A percentile compares a stretch with the other conserved stretches of the same genome.
Conservation (phyloP, 2,329 filamentous ascomycete genomes). For the Xylariales sp. region DNA sequence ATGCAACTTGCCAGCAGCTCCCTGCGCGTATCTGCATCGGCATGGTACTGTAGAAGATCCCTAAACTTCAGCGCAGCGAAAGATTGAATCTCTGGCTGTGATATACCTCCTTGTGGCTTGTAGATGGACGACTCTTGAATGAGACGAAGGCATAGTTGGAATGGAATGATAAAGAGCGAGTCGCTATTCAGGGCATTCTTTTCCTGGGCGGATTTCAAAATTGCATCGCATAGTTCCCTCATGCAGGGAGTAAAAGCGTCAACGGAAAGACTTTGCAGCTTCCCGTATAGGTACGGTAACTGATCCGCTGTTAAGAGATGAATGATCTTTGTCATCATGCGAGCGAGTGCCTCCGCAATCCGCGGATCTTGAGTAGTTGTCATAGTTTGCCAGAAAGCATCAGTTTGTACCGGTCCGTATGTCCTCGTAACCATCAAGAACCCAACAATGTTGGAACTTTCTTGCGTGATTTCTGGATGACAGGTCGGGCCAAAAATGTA, state of each 20-base stretch:
- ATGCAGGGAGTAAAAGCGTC: conserved; percentile 58
- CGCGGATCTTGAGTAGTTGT: conserved; percentile 77
- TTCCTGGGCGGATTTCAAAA: conserved; percentile 42
- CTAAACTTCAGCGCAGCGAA: conserved; percentile 60
- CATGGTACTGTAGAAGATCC: conserved; percentile 53
- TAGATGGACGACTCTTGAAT: conserved; percentile 66
- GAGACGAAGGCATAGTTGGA: conserved; percentile 57
- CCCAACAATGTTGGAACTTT: conserved; percentile 78
- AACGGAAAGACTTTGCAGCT: conserved; percentile 62
- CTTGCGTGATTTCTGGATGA: conserved; percentile 81
- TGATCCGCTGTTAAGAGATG: conserved; percentile 42
- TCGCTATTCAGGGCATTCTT: conserved; percentile 19
- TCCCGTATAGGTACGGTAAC: conserved; percentile 65
- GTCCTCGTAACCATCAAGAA: conserved; percentile 78
- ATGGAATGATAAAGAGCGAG: conserved; percentile 36
- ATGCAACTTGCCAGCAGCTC: conserved; percentile 65
- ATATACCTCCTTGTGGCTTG: conserved; percentile 47
- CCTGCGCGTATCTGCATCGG: conserved; percentile 50
- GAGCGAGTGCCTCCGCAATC: conserved; percentile 74
- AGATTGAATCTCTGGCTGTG: conserved; percentile 57
- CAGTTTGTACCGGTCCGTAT: conserved; percentile 68
- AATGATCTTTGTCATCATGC: conserved; percentile 52
- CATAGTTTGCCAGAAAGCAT: conserved; percentile 80
- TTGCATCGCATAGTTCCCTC: conserved; percentile 54
- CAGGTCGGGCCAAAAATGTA: conserved; percentile 90